Percentiles rank a stretch among this genome's conserved stretches.
Conservation (phyloP, 345 rosid genomes). For the Gossypium stocksii region DNA sequence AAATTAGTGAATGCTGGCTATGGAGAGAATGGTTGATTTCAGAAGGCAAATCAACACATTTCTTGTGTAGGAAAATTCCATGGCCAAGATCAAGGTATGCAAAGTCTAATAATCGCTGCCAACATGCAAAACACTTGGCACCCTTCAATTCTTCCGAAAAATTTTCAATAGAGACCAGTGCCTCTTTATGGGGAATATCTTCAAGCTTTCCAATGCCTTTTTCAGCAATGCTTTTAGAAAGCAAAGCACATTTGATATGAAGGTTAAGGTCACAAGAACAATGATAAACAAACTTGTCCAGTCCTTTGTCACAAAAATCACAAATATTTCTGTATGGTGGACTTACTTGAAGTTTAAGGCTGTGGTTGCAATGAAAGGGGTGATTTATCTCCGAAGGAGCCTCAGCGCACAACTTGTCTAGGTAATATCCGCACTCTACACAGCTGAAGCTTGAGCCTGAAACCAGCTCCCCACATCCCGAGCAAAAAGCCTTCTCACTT, state of each 20-base stretch:
- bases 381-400: not conserved
- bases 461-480: not conserved
- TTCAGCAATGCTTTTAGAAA: not conserved
- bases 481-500: not conserved
- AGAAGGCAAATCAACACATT: not conserved
- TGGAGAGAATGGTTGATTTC: not conserved
- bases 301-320: not conserved
- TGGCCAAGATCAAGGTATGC: not conserved
- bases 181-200: not conserved
- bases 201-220: not conserved
- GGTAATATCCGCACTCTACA: not conserved
- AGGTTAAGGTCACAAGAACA: not conserved
- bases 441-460: not conserved
- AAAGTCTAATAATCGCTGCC: not conserved
- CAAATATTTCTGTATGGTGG: not conserved
- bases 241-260: not conserved
- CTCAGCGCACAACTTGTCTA: not conserved
- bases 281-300: not conserved
- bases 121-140: constrained; percentile 1
- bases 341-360: not conserved
- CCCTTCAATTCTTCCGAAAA: not conserved
- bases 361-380: not conserved
- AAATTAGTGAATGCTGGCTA: not conserved
- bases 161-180: not conserved
- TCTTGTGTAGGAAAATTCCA: not conserved